These are phyloP conservation scores for Nyssa sinensis DNA, from an alignment of 148 eudicot genomes.

Conservation along the genomic window DNA sequence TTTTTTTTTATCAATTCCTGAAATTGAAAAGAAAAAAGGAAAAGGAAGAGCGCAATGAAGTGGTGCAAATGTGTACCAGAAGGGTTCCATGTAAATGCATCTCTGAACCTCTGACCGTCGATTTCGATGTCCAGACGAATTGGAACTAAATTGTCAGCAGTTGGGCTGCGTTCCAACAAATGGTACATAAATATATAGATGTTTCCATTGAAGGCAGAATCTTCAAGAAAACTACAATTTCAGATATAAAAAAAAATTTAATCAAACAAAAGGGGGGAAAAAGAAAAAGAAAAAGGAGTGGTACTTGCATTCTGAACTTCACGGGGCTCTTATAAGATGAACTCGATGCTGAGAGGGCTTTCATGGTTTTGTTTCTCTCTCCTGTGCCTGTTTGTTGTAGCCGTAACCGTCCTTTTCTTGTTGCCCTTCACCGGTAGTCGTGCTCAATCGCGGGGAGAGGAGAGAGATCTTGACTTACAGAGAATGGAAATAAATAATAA, in stretches of 20 bases:
- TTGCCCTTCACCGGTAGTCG: no score
- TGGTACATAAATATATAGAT: background rate
- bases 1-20: no score
- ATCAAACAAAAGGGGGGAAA: background rate
- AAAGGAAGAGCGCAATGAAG: background rate
- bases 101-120: conserved; percentile 84
- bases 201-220: no score
- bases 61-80: conserved; percentile 39
- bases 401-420: no score
- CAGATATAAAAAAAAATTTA: background rate
- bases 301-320: conserved; percentile 23
- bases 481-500: no score
- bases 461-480: no score
- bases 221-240: background rate
- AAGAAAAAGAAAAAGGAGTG: background rate
- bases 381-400: no score
- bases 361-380: conserved; percentile 14
- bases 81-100: conserved; percentile 92
- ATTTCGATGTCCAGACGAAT: conserved; percentile 84
- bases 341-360: conserved; percentile 9
- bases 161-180: conserved; percentile 46
- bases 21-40: background rate
- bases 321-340: conserved; percentile 22
- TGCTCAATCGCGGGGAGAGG: no score
- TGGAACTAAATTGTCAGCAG: conserved; percentile 81